A percentile compares a stretch with the other conserved stretches of the same genome.
Conservation (phyloP, 1,284 basidiomycete genomes). For the Heterobasidion annosum region DNA sequence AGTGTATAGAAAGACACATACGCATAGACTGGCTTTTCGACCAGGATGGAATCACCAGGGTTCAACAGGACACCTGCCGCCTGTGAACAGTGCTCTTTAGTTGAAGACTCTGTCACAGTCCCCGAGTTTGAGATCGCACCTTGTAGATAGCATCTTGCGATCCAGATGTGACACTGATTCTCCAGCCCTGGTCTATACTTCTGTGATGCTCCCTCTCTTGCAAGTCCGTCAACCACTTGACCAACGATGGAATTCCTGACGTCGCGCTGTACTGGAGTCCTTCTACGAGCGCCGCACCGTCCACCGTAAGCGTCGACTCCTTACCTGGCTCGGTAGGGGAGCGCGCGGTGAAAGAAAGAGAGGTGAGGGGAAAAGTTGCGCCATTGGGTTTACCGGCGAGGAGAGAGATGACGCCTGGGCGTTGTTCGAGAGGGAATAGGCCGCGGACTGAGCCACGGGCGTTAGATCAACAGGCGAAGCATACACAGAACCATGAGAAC, state of each 20-base stretch:
- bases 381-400: constrained; percentile 87
- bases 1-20: constrained; percentile 23
- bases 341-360: constrained; percentile 50
- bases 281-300: constrained; percentile 46
- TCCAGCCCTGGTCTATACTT: constrained; percentile 53
- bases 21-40: constrained; percentile 87
- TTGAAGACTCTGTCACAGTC: background rate
- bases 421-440: constrained; percentile 70
- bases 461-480: background rate
- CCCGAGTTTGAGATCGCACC: constrained; percentile 30
- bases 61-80: constrained; percentile 57
- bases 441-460: constrained; percentile 20
- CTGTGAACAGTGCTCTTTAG: constrained; percentile 21
- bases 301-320: constrained; percentile 40
- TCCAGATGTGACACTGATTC: constrained; percentile 66
- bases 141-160: constrained; percentile 42
- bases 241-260: constrained; percentile 54
- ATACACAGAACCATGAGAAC: constrained; percentile 13
- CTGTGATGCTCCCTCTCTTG: constrained; percentile 62
- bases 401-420: constrained; percentile 78
- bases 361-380: constrained; percentile 84
- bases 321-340: constrained; percentile 34
- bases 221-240: constrained; percentile 51
- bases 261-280: constrained; percentile 79
- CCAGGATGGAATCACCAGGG: constrained; percentile 73